phyloP scores from a whole-genome alignment of 202 grass and related monocot genomes.

The Miscanthus sacchariflorus region DNA sequence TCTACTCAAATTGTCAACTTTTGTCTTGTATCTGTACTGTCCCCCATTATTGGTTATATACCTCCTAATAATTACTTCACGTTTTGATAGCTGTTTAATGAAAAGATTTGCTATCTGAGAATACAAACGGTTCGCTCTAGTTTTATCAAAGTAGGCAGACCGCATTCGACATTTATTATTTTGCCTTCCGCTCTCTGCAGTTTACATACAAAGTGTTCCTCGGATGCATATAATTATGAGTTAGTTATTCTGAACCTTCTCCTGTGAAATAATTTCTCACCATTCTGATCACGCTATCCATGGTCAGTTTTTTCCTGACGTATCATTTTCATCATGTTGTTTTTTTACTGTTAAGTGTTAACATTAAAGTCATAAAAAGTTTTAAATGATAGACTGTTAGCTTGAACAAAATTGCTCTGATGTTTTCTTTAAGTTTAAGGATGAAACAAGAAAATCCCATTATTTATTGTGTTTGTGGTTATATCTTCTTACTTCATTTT shows the following conservation, averaged over 20 bases:
- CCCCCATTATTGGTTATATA: background rate
- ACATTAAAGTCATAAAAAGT: background rate
- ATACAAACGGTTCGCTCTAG: background rate
- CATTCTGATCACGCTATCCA: background rate
- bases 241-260: slow-evolving; percentile 3
- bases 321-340: background rate
- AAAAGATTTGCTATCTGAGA: slow-evolving; percentile 8
- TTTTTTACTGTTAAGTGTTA: slow-evolving; percentile 13
- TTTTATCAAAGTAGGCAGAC: slow-evolving; percentile 5
- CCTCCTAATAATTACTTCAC: background rate
- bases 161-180: background rate
- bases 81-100: background rate
- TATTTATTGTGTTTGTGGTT: slow-evolving; percentile 26
- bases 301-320: slow-evolving; percentile 6
- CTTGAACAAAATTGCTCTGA: background rate
- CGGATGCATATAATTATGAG: background rate
- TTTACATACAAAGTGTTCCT: background rate
- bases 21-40: background rate
- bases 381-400: background rate
- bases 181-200: background rate
- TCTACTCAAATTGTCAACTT: background rate
- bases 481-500: slow-evolving; percentile 34
- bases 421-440: slow-evolving; percentile 20
- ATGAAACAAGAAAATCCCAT: background rate
- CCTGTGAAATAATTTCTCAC: background rate